Evolutionary conservation across 2,329 filamentous ascomycete genomes (phyloP).

Genomic region (Penicillium sp.): DNA sequence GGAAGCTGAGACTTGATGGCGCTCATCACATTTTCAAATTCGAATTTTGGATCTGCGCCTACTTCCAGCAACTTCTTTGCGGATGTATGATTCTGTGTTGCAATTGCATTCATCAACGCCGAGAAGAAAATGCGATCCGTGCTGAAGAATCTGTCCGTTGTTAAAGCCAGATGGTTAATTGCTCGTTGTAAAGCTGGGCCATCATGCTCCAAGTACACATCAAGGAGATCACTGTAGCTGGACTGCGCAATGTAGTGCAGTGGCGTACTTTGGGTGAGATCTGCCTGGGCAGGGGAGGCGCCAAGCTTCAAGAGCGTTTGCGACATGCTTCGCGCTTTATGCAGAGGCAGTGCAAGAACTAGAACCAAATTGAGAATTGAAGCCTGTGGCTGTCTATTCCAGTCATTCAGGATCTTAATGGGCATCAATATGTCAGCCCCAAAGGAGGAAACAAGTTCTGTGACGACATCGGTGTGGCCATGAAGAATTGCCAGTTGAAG

Average conservation of each 20-base stretch:
- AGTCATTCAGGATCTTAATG: conserved; percentile 60
- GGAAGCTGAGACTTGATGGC: conserved; percentile 11
- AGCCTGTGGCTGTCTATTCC: conserved; percentile 50
- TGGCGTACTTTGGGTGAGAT: conserved; percentile 63
- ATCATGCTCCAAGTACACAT: conserved; percentile 55
- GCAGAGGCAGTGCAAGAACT: conserved; percentile 63
- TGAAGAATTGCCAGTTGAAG: conserved; percentile 77
- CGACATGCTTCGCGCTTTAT: conserved; percentile 66
- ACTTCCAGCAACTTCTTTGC: conserved; percentile 63
- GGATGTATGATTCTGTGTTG: conserved; percentile 52
- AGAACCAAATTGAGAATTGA: conserved; percentile 71
- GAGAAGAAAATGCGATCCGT: conserved; percentile 38
- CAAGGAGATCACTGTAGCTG: conserved; percentile 47
- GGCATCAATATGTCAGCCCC: conserved; percentile 76
- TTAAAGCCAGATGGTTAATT: conserved; percentile 64
- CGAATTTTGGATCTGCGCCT: conserved; percentile 62
- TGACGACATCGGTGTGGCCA: conserved; percentile 69
- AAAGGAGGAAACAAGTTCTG: conserved; percentile 68
- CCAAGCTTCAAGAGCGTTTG: conserved; percentile 67
- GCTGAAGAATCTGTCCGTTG: conserved; percentile 25
- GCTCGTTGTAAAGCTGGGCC: conserved; percentile 61
- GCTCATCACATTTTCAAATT: conserved; percentile 53
- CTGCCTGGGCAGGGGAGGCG: conserved; percentile 72
- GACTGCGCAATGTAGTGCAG: conserved; percentile 65
- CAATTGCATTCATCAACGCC: conserved; percentile 62